Percentiles rank a stretch among this genome's conserved stretches.
phyloP scores from a whole-genome alignment of 2,329 filamentous ascomycete species.

The Alternaria incomplexa region DNA sequence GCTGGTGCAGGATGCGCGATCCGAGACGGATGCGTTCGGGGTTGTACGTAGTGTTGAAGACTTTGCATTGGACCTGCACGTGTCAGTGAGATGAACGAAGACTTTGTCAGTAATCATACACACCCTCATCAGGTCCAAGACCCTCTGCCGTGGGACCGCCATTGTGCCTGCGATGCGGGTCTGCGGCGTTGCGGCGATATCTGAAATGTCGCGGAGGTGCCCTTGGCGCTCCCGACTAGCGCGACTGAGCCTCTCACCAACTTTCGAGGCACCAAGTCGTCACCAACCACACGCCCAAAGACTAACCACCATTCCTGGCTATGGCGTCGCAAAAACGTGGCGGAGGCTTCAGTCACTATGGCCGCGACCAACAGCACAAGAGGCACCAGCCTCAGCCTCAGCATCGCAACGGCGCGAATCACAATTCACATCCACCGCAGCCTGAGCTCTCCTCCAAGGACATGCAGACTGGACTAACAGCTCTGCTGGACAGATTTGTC shows the following conservation, averaged over 20 bases:
- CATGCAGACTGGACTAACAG: slow-evolving; percentile 38
- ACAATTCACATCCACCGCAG: not conserved
- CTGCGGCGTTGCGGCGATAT: slow-evolving; percentile 15
- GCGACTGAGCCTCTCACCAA: not conserved
- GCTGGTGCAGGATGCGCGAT: slow-evolving; percentile 90
- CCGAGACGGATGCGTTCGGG: slow-evolving; percentile 81
- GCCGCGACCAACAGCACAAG: slow-evolving; percentile 8
- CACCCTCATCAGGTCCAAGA: slow-evolving; percentile 81
- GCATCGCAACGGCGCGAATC: slow-evolving; percentile 2
- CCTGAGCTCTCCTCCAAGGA: slow-evolving; percentile 28
- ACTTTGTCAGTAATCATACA: not conserved
- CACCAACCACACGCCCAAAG: not conserved
- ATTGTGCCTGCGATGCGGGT: slow-evolving; percentile 39
- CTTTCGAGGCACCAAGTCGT: not conserved
- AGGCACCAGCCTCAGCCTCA: slow-evolving; percentile 1
- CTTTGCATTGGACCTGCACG: slow-evolving; percentile 79
- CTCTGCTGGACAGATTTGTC: slow-evolving; percentile 39
- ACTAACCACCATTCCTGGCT: not conserved
- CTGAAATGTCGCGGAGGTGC: slow-evolving; percentile 19
- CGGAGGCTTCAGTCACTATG: slow-evolving; percentile 28
- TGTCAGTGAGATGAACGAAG: slow-evolving; percentile 5
- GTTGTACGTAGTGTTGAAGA: slow-evolving; percentile 93
- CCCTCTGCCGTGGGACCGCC: slow-evolving; percentile 59
- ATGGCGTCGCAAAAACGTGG: slow-evolving; percentile 34
- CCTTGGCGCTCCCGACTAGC: slow-evolving; percentile 19